phyloP scores from a whole-genome alignment of 441 rosid species.

The Populus hybrid region DNA sequence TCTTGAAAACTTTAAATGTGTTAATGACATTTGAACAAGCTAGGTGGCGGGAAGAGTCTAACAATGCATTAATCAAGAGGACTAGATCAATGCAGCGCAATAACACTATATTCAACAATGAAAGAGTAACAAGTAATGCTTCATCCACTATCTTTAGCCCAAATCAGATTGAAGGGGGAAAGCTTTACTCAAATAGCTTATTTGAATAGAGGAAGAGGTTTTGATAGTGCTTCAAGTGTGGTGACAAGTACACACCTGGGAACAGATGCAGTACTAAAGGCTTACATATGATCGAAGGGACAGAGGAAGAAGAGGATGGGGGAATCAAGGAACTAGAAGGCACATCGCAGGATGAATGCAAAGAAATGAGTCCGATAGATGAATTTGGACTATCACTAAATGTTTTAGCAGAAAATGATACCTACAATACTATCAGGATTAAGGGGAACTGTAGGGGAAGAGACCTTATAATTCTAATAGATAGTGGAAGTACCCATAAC shows the following conservation, averaged over 20 bases:
- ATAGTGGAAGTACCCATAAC: no score
- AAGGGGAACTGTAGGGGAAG: no score
- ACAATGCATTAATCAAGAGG: background rate
- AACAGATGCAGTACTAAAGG: background rate
- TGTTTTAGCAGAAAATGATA: no score
- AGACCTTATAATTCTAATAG: background rate
- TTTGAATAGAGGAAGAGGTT: background rate
- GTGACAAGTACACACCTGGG: no score
- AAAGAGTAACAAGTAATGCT: background rate
- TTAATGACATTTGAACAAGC: background rate
- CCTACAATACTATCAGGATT: no score
- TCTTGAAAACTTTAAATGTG: no score
- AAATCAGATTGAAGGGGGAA: no score
- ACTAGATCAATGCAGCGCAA: no score
- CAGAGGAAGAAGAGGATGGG: background rate
- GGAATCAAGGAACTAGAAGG: no score
- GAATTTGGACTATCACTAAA: no score
- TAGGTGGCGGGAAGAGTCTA: no score
- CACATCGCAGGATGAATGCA: background rate
- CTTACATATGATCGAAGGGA: background rate
- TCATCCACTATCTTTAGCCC: background rate
- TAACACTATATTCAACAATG: no score
- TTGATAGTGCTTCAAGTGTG: background rate
- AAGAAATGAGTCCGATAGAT: background rate
- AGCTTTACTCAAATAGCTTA: background rate